Percentiles rank a stretch among this genome's conserved stretches.
phyloP scores from a whole-genome alignment of 345 rosid species.

The Murraya paniculata region DNA sequence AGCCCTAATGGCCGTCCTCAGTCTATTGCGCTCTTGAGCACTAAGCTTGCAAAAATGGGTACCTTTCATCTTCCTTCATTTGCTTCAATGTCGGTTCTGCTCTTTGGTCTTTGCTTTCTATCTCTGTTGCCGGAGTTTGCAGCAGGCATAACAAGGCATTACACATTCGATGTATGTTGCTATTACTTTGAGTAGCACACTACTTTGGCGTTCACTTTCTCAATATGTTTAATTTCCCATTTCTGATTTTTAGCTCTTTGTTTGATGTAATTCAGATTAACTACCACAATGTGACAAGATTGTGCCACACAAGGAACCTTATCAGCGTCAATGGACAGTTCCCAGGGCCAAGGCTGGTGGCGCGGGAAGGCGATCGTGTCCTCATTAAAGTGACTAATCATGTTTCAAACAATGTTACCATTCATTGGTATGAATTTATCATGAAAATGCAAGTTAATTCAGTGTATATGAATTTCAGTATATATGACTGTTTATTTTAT shows the following conservation, averaged over 20 bases:
- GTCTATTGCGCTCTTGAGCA: conserved; percentile 1
- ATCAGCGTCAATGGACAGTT: conserved; percentile 49
- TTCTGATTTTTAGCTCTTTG: not conserved
- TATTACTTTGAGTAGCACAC: not conserved
- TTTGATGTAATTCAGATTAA: conserved; percentile 20
- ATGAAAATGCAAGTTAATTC: not conserved
- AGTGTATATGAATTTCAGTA: not conserved
- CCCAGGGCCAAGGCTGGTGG: conserved; percentile 56
- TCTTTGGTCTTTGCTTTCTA: conserved; percentile 16
- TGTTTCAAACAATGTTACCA: conserved; percentile 41
- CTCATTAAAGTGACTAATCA: conserved; percentile 49
- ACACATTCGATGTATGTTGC: conserved; percentile 51
- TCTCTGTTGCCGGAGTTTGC: conserved; percentile 23
- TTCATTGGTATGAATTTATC: conserved; percentile 45
- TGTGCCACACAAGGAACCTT: conserved; percentile 50
- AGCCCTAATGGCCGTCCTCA: not conserved
- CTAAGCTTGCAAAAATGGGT: conserved; percentile 20
- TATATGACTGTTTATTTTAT: not conserved
- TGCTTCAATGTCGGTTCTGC: conserved; percentile 16
- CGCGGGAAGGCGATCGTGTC: conserved; percentile 58
- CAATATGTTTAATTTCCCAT: not conserved
- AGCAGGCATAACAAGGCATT: conserved; percentile 41
- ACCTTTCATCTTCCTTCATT: not conserved
- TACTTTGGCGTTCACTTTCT: not conserved
- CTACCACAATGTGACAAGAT: conserved; percentile 42